These are phyloP conservation scores for Aspergillus sp. DNA, from an alignment of 2,329 filamentous ascomycete species.

Conservation along the genomic window DNA sequence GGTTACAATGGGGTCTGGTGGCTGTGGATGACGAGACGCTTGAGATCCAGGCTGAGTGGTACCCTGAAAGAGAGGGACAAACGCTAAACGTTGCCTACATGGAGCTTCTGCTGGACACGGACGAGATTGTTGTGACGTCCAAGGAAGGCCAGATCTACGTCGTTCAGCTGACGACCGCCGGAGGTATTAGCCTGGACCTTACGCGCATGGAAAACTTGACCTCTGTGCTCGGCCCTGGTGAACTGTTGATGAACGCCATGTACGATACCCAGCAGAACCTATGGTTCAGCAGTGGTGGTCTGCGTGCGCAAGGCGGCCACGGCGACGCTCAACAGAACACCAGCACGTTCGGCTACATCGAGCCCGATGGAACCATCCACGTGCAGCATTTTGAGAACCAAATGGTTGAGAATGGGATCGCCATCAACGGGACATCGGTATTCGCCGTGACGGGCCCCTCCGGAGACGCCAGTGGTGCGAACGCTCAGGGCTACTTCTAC, in stretches of 20 bases:
- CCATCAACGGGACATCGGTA: neutral
- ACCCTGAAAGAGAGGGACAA: neutral
- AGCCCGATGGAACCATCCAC: neutral
- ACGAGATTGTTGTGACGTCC: neutral
- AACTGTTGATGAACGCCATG: slow-evolving; percentile 3
- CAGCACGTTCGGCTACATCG: slow-evolving; percentile 2
- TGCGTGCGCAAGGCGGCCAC: slow-evolving; percentile 1
- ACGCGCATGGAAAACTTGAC: neutral
- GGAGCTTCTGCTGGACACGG: slow-evolving; percentile 1
- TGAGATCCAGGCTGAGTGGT: neutral
- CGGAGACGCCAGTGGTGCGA: neutral
- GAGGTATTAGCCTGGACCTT: neutral
- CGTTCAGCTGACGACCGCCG: neutral
- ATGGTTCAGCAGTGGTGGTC: slow-evolving; percentile 4
- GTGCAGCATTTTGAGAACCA: neutral
- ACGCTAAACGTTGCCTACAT: slow-evolving; percentile 3
- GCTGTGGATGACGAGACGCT: neutral
- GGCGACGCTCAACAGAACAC: neutral
- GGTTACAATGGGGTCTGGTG: neutral
- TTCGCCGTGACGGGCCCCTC: neutral
- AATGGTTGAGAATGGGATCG: slow-evolving; percentile 5
- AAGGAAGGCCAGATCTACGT: slow-evolving; percentile 5
- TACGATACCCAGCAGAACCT: slow-evolving; percentile 1
- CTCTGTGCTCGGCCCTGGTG: neutral
- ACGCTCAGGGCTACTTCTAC: neutral